Conservation (phyloP, 192 early-diverging fungal genomes). For the Funneliformis geosporum region DNA sequence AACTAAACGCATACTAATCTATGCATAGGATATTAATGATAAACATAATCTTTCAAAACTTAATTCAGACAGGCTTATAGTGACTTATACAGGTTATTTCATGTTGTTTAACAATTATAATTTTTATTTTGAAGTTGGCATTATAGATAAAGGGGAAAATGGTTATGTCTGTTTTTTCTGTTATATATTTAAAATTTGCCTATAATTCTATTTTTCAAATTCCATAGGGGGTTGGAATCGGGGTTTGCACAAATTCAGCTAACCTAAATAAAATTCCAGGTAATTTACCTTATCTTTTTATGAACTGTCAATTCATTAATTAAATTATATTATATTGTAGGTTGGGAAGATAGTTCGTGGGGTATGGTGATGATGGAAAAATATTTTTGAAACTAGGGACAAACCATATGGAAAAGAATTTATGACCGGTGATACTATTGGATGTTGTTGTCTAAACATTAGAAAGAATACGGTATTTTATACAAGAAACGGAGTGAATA, state of each 20-base stretch:
- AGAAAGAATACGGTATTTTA: conserved; percentile 73
- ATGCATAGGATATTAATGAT: no score
- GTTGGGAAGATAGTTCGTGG: conserved; percentile 88
- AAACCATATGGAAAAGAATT: conserved; percentile 81
- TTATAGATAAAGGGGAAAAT: no score
- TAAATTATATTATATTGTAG: conserved; percentile 37
- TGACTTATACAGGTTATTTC: no score
- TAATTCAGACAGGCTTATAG: no score
- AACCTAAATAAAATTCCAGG: not conserved
- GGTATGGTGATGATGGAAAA: conserved; percentile 63
- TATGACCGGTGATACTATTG: conserved; percentile 48
- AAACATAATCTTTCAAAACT: no score
- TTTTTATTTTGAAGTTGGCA: no score
- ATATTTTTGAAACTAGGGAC: conserved; percentile 74
- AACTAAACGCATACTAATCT: no score
- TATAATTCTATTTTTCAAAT: not conserved
- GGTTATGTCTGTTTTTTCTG: no score
- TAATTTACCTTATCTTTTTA: not conserved
- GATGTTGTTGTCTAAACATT: conserved; percentile 91
- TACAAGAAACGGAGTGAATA: conserved; percentile 86
- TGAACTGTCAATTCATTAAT: not conserved
- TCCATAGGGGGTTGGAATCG: not conserved
- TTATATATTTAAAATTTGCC: not conserved
- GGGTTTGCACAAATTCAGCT: not conserved
- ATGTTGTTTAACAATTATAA: no score